phyloP scores from a whole-genome alignment of 352 stramenopile genomes.

The Phytophthora capsici region DNA sequence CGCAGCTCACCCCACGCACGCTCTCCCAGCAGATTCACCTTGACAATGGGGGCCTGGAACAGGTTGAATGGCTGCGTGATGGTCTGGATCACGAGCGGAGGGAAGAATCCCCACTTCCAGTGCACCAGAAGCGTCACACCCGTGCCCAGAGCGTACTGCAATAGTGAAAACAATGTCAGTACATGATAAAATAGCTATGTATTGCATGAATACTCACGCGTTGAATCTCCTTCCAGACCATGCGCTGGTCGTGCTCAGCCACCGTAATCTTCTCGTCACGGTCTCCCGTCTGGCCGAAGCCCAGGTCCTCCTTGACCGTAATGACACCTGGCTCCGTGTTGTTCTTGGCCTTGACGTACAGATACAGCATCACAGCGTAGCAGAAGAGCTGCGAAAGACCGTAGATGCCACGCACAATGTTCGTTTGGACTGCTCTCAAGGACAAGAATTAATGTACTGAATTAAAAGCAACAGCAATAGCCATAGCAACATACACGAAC shows the following conservation, averaged over 20 bases:
- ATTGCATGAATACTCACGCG: slow-evolving; percentile 45
- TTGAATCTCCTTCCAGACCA: slow-evolving; percentile 74
- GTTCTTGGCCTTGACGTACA: slow-evolving; percentile 80
- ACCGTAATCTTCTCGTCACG: slow-evolving; percentile 84
- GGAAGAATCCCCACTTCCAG: slow-evolving; percentile 85
- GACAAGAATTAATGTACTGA: neutral
- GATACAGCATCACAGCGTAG: slow-evolving; percentile 59
- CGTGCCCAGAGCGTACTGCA: slow-evolving; percentile 68
- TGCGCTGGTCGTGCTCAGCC: slow-evolving; percentile 81
- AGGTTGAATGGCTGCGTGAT: slow-evolving; percentile 84
- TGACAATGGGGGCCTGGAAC: slow-evolving; percentile 67
- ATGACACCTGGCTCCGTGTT: slow-evolving; percentile 79
- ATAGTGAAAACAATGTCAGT: slow-evolving; percentile 1
- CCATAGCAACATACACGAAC: slow-evolving; percentile 48
- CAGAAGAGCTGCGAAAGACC: slow-evolving; percentile 70
- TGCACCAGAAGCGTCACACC: slow-evolving; percentile 74
- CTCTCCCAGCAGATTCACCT: slow-evolving; percentile 66
- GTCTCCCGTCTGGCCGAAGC: slow-evolving; percentile 78
- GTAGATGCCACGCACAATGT: slow-evolving; percentile 63
- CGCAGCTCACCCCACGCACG: slow-evolving; percentile 80
- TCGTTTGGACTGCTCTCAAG: slow-evolving; percentile 53
- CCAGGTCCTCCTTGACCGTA: slow-evolving; percentile 78
- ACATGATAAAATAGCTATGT: neutral
- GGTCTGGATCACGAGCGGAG: slow-evolving; percentile 80
- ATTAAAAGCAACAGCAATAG: neutral